These are phyloP conservation scores for Lactifluus piperatus DNA, from an alignment of 768 basidiomycete species.

Conservation along the genomic window DNA sequence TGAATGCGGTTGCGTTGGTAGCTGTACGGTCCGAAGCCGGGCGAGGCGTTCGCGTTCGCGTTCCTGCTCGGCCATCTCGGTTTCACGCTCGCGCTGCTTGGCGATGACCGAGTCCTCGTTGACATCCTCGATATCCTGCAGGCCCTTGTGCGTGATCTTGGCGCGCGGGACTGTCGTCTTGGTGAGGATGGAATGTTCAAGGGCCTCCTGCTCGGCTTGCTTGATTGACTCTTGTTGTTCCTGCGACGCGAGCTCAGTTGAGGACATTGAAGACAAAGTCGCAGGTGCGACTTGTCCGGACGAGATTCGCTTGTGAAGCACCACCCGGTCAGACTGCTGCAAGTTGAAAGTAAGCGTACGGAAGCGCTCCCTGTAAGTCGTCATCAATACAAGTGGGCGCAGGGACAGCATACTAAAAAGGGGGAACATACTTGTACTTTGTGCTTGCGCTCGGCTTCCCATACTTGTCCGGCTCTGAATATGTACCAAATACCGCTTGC, in stretches of 20 bases:
- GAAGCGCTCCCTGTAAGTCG: conserved; percentile 65
- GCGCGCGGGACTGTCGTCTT: conserved; percentile 56
- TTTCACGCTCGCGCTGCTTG: conserved; percentile 36
- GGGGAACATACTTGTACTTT: conserved; percentile 68
- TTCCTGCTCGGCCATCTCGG: conserved; percentile 52
- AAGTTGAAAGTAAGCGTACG: conserved; percentile 86
- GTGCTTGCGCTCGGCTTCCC: conserved; percentile 52
- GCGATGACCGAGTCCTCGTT: conserved; percentile 33
- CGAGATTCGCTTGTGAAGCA: conserved; percentile 72
- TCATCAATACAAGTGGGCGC: neutral
- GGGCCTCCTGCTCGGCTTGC: conserved; percentile 69
- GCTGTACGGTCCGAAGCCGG: conserved; percentile 35
- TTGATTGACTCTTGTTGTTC: conserved; percentile 78
- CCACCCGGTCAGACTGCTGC: conserved; percentile 69
- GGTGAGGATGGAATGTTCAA: conserved; percentile 78
- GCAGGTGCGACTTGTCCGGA: conserved; percentile 54
- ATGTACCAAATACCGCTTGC: conserved; percentile 63
- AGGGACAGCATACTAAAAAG: neutral
- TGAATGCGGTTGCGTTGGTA: conserved; percentile 26
- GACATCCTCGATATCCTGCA: conserved; percentile 82
- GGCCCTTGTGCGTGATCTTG: conserved; percentile 89
- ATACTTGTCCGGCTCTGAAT: conserved; percentile 67
- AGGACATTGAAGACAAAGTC: conserved; percentile 77
- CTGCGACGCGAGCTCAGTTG: conserved; percentile 83
- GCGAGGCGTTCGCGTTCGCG: conserved; percentile 63